Conservation (phyloP, 768 basidiomycete genomes). For the Pleurotus tuoliensis region DNA sequence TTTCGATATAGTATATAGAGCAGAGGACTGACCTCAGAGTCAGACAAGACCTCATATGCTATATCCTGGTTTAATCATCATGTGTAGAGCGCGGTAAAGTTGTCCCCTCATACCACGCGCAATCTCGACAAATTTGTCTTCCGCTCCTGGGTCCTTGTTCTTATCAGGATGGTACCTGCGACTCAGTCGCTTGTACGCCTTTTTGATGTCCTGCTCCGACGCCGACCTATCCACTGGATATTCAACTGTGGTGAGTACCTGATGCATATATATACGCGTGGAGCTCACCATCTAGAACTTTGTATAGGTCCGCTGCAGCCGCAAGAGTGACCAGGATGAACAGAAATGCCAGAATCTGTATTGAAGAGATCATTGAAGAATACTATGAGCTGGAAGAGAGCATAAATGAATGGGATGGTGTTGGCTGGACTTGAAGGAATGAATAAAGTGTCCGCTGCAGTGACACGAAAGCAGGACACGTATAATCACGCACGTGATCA, state of each 20-base stretch:
- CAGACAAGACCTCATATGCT: constrained; percentile 96
- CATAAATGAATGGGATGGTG: constrained; percentile 4
- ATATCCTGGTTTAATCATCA: constrained; percentile 3
- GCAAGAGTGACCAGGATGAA: constrained; percentile 30
- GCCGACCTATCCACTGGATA: constrained; percentile 65
- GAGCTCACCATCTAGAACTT: constrained; percentile 64
- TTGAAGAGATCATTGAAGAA: constrained; percentile 28
- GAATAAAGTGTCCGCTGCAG: neutral
- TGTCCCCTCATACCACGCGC: constrained; percentile 62
- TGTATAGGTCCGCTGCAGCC: constrained; percentile 74
- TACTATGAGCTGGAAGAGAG: constrained; percentile 11
- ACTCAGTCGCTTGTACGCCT: constrained; percentile 88
- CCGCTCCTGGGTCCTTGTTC: constrained; percentile 80
- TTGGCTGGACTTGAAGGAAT: neutral
- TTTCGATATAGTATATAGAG: neutral
- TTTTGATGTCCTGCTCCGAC: constrained; percentile 84
- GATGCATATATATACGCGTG: constrained; percentile 28
- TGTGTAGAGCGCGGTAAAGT: neutral
- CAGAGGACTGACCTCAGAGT: constrained; percentile 54
- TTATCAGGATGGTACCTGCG: constrained; percentile 94
- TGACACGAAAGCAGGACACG: neutral
- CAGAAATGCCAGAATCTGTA: constrained; percentile 32
- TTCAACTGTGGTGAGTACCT: constrained; percentile 18
- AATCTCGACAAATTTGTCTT: constrained; percentile 86
- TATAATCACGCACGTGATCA: neutral